Conservation (phyloP, 1,284 basidiomycete genomes). For the Microbotryum violaceum region DNA sequence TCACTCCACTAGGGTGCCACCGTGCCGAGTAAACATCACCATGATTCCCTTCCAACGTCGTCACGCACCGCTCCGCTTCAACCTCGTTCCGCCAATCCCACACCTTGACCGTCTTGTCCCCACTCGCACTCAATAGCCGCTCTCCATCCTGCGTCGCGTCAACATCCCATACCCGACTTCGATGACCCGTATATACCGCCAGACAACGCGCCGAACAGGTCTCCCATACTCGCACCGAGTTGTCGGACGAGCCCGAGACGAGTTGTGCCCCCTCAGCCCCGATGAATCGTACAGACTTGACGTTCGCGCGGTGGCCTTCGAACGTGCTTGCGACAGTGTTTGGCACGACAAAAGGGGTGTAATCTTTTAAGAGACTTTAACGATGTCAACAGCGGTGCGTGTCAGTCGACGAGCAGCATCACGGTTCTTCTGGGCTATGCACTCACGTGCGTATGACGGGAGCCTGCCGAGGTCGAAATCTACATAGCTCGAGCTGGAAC, state of each 20-base stretch:
- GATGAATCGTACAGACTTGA: conserved; percentile 46
- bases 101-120: conserved; percentile 45
- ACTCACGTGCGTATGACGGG: conserved; percentile 38
- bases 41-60: conserved; percentile 37
- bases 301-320: conserved; percentile 43
- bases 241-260: conserved; percentile 44
- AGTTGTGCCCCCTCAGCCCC: conserved; percentile 39
- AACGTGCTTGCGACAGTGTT: conserved; percentile 34
- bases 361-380: conserved; percentile 39
- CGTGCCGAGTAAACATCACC: conserved; percentile 47
- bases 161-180: conserved; percentile 45
- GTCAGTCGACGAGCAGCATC: conserved; percentile 35
- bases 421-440: conserved; percentile 32
- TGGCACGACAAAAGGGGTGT: conserved; percentile 37
- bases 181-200: conserved; percentile 41
- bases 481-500: conserved; percentile 44
- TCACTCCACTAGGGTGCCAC: conserved; percentile 41
- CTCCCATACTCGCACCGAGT: conserved; percentile 38
- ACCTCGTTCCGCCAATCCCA: conserved; percentile 39
- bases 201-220: not conserved
- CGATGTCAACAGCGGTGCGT: conserved; percentile 19
- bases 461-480: conserved; percentile 39
- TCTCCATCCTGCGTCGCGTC: conserved; percentile 36
- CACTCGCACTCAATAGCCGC: conserved; percentile 42
- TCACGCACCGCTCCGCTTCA: conserved; percentile 27